A percentile compares a stretch with the other conserved stretches of the same genome.
Evolutionary conservation across 1,284 basidiomycete genomes (phyloP).

Genomic region (Afroboletus lepidellus): DNA sequence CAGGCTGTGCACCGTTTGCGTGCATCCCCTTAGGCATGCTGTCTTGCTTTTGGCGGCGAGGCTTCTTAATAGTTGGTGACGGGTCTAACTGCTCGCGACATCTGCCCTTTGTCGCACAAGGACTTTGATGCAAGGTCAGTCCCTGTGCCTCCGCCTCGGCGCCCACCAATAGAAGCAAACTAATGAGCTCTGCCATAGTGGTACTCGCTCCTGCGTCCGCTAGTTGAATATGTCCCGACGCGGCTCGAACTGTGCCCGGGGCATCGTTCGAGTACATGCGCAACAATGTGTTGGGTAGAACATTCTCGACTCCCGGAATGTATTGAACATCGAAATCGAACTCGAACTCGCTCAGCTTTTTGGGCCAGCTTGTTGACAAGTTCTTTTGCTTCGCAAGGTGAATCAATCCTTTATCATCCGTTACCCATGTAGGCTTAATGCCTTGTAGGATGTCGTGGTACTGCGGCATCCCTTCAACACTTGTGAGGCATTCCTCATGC

Average conservation of each 20-base stretch:
- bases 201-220: background rate
- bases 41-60: too few species aligned
- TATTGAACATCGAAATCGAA: too few species aligned
- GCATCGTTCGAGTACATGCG: constrained; percentile 22
- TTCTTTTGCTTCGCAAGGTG: constrained; percentile 34
- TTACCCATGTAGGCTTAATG: constrained; percentile 32
- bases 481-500: too few species aligned
- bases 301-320: constrained; percentile 11
- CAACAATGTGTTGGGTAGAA: constrained; percentile 22
- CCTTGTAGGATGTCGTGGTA: constrained; percentile 26
- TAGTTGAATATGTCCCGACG: constrained; percentile 11
- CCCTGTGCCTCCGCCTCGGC: background rate
- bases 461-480: too few species aligned
- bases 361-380: too few species aligned
- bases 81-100: too few species aligned
- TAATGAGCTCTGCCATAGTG: background rate
- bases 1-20: too few species aligned
- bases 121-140: too few species aligned
- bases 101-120: too few species aligned
- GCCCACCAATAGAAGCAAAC: background rate
- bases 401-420: constrained; percentile 38
- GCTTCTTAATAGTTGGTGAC: too few species aligned
- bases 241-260: constrained; percentile 8
- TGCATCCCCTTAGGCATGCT: too few species aligned
- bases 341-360: too few species aligned